Evolutionary conservation across 345 rosid genomes (phyloP).

Genomic region (Bruguiera gymnorhiza): DNA sequence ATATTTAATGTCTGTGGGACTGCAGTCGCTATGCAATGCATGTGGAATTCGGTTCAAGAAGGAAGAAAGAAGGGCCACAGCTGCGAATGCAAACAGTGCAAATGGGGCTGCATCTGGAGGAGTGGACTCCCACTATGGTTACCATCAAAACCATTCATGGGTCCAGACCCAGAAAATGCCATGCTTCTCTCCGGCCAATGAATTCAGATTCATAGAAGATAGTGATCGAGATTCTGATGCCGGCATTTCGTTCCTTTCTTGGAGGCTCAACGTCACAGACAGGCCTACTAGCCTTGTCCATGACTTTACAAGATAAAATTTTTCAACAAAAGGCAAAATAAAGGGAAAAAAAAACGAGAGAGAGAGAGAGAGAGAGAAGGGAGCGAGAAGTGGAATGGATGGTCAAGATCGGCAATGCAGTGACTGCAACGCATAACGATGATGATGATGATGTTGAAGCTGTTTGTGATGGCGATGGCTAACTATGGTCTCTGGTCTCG

Average conservation of each 20-base stretch:
- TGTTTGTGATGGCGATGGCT: constrained; percentile 23
- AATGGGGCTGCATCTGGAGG: constrained; percentile 10
- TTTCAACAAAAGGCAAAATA: neutral
- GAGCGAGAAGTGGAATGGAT: constrained; percentile 8
- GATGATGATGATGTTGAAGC: constrained; percentile 27
- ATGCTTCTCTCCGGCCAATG: constrained; percentile 49
- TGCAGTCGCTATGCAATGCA: constrained; percentile 86
- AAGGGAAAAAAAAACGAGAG: neutral
- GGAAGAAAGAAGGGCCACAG: constrained; percentile 79
- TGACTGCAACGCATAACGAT: constrained; percentile 18
- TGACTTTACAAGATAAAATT: constrained; percentile 65
- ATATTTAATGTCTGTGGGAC: neutral
- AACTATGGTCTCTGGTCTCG: constrained; percentile 1
- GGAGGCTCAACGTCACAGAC: constrained; percentile 87
- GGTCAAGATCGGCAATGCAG: constrained; percentile 36
- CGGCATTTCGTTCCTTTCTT: constrained; percentile 70
- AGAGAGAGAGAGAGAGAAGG: neutral
- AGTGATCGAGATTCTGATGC: constrained; percentile 47
- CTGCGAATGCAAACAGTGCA: constrained; percentile 24
- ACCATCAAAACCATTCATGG: constrained; percentile 45
- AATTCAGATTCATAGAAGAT: constrained; percentile 64
- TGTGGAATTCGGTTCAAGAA: constrained; percentile 93
- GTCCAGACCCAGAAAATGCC: constrained; percentile 53
- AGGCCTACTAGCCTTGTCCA: constrained; percentile 79
- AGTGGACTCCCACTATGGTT: constrained; percentile 38